Base-by-base conservation (phyloP, 305 asterid genomes). In the Coffea humblotiana region DNA sequence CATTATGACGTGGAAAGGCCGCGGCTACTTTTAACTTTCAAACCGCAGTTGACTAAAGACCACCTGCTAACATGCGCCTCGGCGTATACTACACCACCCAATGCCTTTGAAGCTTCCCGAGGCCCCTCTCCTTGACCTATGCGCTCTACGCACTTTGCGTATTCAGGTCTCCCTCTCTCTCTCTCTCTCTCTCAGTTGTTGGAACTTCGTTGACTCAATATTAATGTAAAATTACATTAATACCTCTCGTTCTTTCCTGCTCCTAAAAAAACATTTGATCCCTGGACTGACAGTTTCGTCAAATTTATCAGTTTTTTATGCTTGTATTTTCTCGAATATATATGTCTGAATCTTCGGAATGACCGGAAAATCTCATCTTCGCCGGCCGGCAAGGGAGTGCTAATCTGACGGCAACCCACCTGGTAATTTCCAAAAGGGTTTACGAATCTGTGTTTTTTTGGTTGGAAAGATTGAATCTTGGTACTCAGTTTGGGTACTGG, bases 61-160 rank as follows among this genome's bases (percentile, higher is more conserved):
- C 51, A 13, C 1, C 14, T 35, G 21, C 60, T 80, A 77, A 67
- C 56, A 37, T 80, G 61, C 80, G 65, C 80, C 69, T 86, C 78
- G 86, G 13, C 13, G 13, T 48, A 1, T 48, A 11, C 7, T 8
- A 11, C 52, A 9, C 74, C 83, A 76, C 89, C 68, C 74, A 65
- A 23, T 29, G 71, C 54, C 14, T 81, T 78, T 79, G 37, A 68
- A 70, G 3, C 79, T 84, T 83, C 88, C 86, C 79, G 82, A 79
- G 85, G 64, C 48, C 54, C 77, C 48, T 78, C 82, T 86, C 80
- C 83, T 88, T 89, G 91, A 91, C 93, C 86, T 77, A 76, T 89
- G 90, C 86, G 85, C 87, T 63, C 79, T 81, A 79, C 90, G 88
- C 89, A 88, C 86, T 74, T 90, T 89, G 92, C 96, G 94, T 89